phyloP scores from a whole-genome alignment of 306 rosid genomes.

The Fagus sylvatica region DNA sequence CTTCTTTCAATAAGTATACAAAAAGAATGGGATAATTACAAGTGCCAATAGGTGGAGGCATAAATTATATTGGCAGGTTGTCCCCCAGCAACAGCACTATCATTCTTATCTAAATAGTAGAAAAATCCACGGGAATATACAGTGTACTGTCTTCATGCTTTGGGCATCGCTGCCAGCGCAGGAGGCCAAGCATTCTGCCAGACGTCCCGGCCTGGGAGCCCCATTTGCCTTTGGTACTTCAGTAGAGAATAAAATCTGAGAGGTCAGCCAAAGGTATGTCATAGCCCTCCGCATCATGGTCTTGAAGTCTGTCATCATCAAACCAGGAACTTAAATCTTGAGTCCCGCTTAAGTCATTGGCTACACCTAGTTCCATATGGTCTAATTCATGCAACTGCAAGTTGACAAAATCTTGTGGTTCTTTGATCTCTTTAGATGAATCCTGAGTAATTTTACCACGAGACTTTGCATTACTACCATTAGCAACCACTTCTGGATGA shows the following conservation, averaged over 20 bases:
- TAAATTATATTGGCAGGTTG: conserved; percentile 53
- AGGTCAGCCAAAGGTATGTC: conserved; percentile 95
- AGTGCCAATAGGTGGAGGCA: conserved; percentile 56
- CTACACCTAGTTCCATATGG: conserved; percentile 60
- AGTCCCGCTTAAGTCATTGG: conserved; percentile 51
- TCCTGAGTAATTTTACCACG: conserved; percentile 25
- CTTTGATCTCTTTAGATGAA: conserved; percentile 42
- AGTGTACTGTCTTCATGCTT: conserved; percentile 43
- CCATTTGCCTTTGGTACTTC: too few relatives aligned
- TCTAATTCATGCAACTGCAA: conserved; percentile 60
- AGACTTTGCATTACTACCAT: conserved; percentile 28
- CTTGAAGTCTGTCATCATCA: conserved; percentile 68
- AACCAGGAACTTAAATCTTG: conserved; percentile 72
- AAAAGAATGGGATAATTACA: conserved; percentile 78
- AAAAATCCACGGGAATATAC: conserved; percentile 42
- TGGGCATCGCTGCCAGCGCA: too few relatives aligned
- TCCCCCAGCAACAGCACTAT: conserved; percentile 46
- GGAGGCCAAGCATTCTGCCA: too few relatives aligned
- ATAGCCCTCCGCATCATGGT: conserved; percentile 54
- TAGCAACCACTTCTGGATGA: conserved; percentile 35
- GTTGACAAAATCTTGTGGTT: conserved; percentile 40
- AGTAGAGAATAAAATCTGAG: conserved; percentile 43
- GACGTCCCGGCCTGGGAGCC: too few relatives aligned
- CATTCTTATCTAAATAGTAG: conserved; percentile 34
- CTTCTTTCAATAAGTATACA: conserved; percentile 46